Percentiles rank a stretch among this genome's conserved stretches.
These are phyloP conservation scores for Pistacia vera DNA, from an alignment of 345 rosid species.

Conservation along the genomic window DNA sequence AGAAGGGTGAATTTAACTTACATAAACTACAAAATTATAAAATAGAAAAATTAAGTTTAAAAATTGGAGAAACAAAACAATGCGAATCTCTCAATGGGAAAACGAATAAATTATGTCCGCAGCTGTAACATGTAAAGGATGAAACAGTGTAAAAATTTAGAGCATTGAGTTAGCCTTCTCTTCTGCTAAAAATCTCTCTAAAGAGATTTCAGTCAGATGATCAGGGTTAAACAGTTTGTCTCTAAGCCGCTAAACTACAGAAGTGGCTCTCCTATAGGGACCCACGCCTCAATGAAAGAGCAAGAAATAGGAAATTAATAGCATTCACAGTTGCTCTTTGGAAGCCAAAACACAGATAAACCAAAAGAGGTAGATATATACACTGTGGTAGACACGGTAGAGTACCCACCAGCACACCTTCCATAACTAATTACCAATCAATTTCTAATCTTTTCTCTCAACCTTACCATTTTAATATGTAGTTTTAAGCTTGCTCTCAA, in stretches of 20 bases:
- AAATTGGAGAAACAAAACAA: not conserved
- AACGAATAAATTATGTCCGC: not conserved
- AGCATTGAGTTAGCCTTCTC: constrained; percentile 13
- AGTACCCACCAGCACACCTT: constrained; percentile 51
- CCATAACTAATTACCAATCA: constrained; percentile 27
- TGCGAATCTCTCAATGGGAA: not conserved
- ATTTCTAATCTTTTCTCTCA: constrained; percentile 4
- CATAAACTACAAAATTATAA: not conserved
- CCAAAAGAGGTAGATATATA: constrained; percentile 25
- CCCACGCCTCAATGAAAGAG: constrained; percentile 25
- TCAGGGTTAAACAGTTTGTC: constrained; percentile 22
- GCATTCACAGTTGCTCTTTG: constrained; percentile 7
- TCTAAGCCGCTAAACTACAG: constrained; percentile 16
- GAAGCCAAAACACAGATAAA: constrained; percentile 11
- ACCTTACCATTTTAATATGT: constrained; percentile 8
- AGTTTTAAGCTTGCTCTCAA: constrained; percentile 9
- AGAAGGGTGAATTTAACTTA: not conserved
- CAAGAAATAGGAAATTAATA: constrained; percentile 11
- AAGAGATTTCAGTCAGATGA: constrained; percentile 36
- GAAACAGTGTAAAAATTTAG: constrained; percentile 8
- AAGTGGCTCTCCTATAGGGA: constrained; percentile 19
- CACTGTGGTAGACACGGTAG: constrained; percentile 35
- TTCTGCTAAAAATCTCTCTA: constrained; percentile 19
- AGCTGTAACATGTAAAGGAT: constrained; percentile 17
- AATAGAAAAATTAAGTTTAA: not conserved